These are phyloP conservation scores for Nakazawaea peltata DNA, from an alignment of 805 yeast species.

Conservation along the genomic window DNA sequence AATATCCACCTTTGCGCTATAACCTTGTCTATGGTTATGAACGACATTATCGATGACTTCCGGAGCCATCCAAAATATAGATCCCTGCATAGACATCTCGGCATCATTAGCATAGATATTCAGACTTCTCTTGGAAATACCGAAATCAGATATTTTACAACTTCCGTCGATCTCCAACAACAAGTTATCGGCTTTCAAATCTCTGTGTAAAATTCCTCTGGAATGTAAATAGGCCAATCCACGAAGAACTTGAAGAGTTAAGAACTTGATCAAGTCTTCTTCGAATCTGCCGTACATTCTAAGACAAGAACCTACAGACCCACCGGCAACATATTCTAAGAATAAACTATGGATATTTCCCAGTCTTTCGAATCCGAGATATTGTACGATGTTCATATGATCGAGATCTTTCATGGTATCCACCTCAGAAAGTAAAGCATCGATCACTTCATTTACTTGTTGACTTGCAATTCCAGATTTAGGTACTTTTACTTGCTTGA, in stretches of 20 bases:
- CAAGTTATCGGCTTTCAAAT: constrained; percentile 89
- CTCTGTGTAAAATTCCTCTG: constrained; percentile 85
- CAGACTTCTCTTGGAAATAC: constrained; percentile 79
- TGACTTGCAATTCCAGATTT: constrained; percentile 27
- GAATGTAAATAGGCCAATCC: constrained; percentile 88
- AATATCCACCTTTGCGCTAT: constrained; percentile 95
- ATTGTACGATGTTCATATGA: constrained; percentile 91
- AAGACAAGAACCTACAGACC: constrained; percentile 84
- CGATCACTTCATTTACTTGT: constrained; percentile 54
- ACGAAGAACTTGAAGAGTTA: constrained; percentile 71
- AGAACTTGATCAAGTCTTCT: constrained; percentile 60
- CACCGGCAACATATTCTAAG: constrained; percentile 96
- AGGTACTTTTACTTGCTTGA: constrained; percentile 75
- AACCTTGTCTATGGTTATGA: constrained; percentile 73
- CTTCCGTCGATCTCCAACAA: constrained; percentile 86
- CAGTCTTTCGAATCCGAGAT: constrained; percentile 82
- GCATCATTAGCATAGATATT: constrained; percentile 88
- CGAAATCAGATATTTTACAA: constrained; percentile 94
- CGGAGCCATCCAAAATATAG: constrained; percentile 99
- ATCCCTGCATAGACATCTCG: constrained; percentile 98
- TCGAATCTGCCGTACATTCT: constrained; percentile 80
- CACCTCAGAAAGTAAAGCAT: constrained; percentile 83
- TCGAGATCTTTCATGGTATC: constrained; percentile 91
- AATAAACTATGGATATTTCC: constrained; percentile 76
- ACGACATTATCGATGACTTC: constrained; percentile 87